Conservation (phyloP, 2,329 filamentous ascomycete species). For the Sclerotinia sclerotiorum region DNA sequence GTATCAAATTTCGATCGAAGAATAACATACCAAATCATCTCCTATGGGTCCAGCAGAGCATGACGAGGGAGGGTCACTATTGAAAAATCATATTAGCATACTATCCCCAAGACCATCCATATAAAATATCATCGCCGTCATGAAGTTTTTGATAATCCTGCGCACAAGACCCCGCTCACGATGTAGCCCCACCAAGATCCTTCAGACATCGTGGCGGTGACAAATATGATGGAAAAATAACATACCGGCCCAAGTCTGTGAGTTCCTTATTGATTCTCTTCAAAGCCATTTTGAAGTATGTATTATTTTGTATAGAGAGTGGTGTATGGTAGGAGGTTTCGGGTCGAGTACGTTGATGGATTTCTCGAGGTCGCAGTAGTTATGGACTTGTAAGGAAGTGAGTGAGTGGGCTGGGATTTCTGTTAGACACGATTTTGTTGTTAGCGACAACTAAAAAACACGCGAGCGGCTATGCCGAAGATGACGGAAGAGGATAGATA, state of each 20-base stretch:
- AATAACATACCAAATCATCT: slow-evolving; percentile 86
- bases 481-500: slow-evolving; percentile 27
- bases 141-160: slow-evolving; percentile 41
- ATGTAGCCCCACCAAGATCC: slow-evolving; percentile 36
- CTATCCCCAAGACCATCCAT: slow-evolving; percentile 21
- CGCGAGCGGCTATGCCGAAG: slow-evolving; percentile 32
- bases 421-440: slow-evolving; percentile 24
- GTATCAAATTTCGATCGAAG: slow-evolving; percentile 13
- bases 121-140: slow-evolving; percentile 13
- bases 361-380: slow-evolving; percentile 34
- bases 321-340: slow-evolving; percentile 21
- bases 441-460: slow-evolving; percentile 35
- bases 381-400: slow-evolving; percentile 28
- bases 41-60: slow-evolving; percentile 97
- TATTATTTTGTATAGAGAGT: slow-evolving; percentile 32
- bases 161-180: slow-evolving; percentile 39
- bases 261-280: slow-evolving; percentile 96
- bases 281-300: slow-evolving; percentile 64
- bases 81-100: slow-evolving; percentile 33
- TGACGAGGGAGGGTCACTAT: slow-evolving; percentile 93
- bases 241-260: slow-evolving; percentile 84
- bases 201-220: slow-evolving; percentile 28
- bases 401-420: slow-evolving; percentile 27
- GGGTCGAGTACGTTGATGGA: slow-evolving; percentile 29
- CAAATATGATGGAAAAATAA: slow-evolving; percentile 34